These are phyloP conservation scores for Pisolithus orientalis DNA, from an alignment of 768 basidiomycete genomes.

Conservation along the genomic window DNA sequence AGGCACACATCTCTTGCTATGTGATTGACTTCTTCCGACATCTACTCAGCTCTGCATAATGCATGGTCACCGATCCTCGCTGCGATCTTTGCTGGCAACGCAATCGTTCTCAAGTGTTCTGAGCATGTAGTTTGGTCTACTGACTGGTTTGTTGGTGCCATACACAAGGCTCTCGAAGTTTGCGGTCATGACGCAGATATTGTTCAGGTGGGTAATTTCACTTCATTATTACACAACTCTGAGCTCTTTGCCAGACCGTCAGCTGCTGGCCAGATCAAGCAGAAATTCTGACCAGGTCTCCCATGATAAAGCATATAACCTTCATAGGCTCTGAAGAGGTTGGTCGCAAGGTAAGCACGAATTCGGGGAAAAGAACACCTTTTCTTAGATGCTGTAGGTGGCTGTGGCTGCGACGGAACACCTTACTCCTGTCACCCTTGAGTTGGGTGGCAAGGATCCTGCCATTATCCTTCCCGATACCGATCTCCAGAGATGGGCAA, in stretches of 20 bases:
- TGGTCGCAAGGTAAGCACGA: constrained; percentile 55
- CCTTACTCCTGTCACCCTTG: constrained; percentile 87
- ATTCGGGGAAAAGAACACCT: neutral
- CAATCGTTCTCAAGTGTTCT: constrained; percentile 85
- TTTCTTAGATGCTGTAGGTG: constrained; percentile 42
- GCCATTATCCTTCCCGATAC: constrained; percentile 84
- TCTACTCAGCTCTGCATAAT: constrained; percentile 77
- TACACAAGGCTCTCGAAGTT: constrained; percentile 66
- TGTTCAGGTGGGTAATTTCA: constrained; percentile 56
- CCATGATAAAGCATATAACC: constrained; percentile 86
- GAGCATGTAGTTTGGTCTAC: constrained; percentile 93
- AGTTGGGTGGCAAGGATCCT: constrained; percentile 94
- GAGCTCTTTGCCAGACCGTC: constrained; percentile 46
- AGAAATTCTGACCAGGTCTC: constrained; percentile 69
- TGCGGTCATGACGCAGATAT: constrained; percentile 86
- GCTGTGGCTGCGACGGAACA: constrained; percentile 79
- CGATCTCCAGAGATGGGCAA: constrained; percentile 72
- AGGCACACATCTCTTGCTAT: constrained; percentile 13
- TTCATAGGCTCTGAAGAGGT: constrained; percentile 83
- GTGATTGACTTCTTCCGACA: constrained; percentile 4
- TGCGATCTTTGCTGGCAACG: constrained; percentile 86
- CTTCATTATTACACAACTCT: neutral
- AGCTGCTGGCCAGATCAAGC: constrained; percentile 89
- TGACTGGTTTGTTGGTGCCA: constrained; percentile 72
- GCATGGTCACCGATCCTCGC: constrained; percentile 92